A percentile compares a stretch with the other conserved stretches of the same genome.
Conservation (phyloP, 2,329 filamentous ascomycete species). For the Trichoderma afroharzianum region DNA sequence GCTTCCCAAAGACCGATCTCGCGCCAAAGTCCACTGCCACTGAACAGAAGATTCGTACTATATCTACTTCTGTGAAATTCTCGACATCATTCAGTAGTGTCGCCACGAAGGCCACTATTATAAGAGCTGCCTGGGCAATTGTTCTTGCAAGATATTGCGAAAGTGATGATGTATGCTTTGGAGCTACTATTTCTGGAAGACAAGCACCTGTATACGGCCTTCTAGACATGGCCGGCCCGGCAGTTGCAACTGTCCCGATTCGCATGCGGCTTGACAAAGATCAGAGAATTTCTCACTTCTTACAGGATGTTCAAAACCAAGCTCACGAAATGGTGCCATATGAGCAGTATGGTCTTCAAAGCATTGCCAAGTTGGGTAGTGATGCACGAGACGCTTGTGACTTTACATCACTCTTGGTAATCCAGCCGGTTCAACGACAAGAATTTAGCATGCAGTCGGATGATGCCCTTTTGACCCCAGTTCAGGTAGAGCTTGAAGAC, state of each 20-base stretch:
- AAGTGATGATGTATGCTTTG: constrained; percentile 26
- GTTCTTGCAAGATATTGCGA: constrained; percentile 23
- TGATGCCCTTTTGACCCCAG: neutral
- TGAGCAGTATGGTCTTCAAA: constrained; percentile 24
- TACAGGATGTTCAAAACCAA: constrained; percentile 17
- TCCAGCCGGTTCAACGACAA: constrained; percentile 21
- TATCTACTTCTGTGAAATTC: neutral
- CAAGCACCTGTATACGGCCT: constrained; percentile 27
- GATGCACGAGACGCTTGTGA: constrained; percentile 23
- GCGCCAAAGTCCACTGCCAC: neutral
- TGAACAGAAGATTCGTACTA: neutral
- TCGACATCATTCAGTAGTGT: neutral
- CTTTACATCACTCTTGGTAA: constrained; percentile 28
- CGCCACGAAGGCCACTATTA: constrained; percentile 21
- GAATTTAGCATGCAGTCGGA: neutral
- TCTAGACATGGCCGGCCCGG: constrained; percentile 28
- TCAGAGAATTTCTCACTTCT: constrained; percentile 17
- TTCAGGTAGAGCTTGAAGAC: neutral
- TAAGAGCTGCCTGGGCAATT: constrained; percentile 28
- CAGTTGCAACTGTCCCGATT: constrained; percentile 30
- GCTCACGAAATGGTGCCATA: constrained; percentile 13
- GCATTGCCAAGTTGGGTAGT: constrained; percentile 19
- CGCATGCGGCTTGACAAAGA: constrained; percentile 18
- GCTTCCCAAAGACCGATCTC: constrained; percentile 5
- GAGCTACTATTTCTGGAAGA: constrained; percentile 28